Base-by-base conservation (phyloP, 495 filamentous ascomycete species). In the Hypoxylon intermedium region DNA sequence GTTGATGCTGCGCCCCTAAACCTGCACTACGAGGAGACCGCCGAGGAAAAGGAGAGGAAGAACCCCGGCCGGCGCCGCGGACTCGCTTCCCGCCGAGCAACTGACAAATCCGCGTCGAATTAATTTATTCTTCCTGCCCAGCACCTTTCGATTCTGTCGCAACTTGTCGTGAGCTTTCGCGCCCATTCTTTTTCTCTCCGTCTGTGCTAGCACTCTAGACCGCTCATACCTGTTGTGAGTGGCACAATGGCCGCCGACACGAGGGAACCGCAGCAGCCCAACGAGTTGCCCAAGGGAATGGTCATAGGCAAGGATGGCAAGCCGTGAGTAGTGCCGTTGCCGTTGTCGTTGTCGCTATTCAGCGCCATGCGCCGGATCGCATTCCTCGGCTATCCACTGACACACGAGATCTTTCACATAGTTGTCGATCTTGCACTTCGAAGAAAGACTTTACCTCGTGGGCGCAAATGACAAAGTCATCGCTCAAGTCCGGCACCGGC, bases 241-340 rank as follows among this genome's bases (percentile, higher is more conserved):
- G 55, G 51, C 42, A 62, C 11, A 20, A 75, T 77, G 75, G 73
- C 72, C 20, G 65, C 58, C 11, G 70, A 71, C 36, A 69, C 67
- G 31, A 68, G 58, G 63, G 74, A 71, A 55, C 40, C 63, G 41
- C 57, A 63, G 30, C 48, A 41, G 45, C 71, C 74, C 16, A 75
- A 73, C 56, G 77, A 75, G 48, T 50, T 78, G 31, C 88, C 90
- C 11, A 95, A 92, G 72, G 93, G 93, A 59, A 80, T 96, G 5
- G 83, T 96, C 2, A 77, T 97, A 33, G 94, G 88, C 38, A 90
- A 93, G 64, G 91, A 98, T 79, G 94, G 94, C 40, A 98, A 97
- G 76, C 94, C 93, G 94, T 98, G 80, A 75, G 91, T 66, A 55
- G 3, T 3, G 41, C 26, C 40, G 19, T n/a, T n/a, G n/a, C n/a